Base-by-base conservation (phyloP, 768 basidiomycete species). In the Tephrocybe sp. region DNA sequence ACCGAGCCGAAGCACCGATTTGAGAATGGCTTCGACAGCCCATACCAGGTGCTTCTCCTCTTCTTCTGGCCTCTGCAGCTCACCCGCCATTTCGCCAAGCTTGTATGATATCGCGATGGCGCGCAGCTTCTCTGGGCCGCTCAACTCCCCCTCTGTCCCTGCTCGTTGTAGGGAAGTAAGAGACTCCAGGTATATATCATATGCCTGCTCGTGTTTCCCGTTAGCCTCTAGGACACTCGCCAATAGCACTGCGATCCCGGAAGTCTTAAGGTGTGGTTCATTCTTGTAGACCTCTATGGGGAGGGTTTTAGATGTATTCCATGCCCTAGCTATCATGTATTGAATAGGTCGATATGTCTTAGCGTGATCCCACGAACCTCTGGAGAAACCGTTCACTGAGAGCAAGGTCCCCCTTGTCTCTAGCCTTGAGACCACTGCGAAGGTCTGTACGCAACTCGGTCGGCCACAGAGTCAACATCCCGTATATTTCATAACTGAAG, bases 401-500 rank as follows among this genome's bases (percentile, higher is more conserved):
- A 9, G 65, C 68, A 9, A 76, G 58, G 60, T 90, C 80, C 2
- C 77, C 80, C 50, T 80, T 76, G 46, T 81, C 68, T 59, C 79
- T 85, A 2, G 85, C 85, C 51, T 76, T 76, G 37, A 90, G 72
- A 2, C 84, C 88, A 2, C 74, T 76, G 5, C 86, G 83, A 28
- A 90, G 72, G 65, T 89, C 86, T 25, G 68, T 64, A 4, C 85
- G 79, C 2, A 90, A 65, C 56, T 83, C 80, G 10, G 64, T 61
- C 1, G 88, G 88, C 87, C 86, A 90, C 54, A 84, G 73, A 0
- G 80, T 82, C 66, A 86, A 70, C 10, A 75, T 71, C 6, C 66
- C 65, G 60, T 82, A 86, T 38, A 84, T 70, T n/a, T 79, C 72
- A 58, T 79, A 81, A 21, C 84, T 85, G 39, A 39, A 18, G 15